phyloP scores from a whole-genome alignment of 495 filamentous ascomycete species.

The Aspergillus saccharolyticus region DNA sequence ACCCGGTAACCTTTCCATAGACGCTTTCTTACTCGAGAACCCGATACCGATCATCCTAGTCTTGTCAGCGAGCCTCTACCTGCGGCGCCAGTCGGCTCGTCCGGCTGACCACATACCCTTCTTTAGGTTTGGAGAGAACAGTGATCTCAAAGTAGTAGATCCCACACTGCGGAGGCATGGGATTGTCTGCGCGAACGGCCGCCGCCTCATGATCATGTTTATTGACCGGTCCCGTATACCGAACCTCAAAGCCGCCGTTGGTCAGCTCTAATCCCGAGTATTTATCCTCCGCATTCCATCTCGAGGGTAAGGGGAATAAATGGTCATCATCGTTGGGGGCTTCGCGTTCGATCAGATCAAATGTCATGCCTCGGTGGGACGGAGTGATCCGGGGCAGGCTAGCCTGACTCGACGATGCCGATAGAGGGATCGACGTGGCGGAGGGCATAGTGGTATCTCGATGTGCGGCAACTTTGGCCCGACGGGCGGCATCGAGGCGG shows the following conservation, averaged over 20 bases:
- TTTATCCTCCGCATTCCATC: slow-evolving; percentile 79
- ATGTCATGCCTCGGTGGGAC: slow-evolving; percentile 76
- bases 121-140: slow-evolving; percentile 77
- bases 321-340: slow-evolving; percentile 52
- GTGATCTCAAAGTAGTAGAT: slow-evolving; percentile 96
- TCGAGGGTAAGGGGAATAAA: slow-evolving; percentile 66
- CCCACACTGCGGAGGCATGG: slow-evolving; percentile 87
- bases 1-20: slow-evolving; percentile 77
- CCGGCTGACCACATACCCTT: slow-evolving; percentile 61
- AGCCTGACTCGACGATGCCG: slow-evolving; percentile 57
- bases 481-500: slow-evolving; percentile 64
- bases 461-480: slow-evolving; percentile 52
- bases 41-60: slow-evolving; percentile 81
- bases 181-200: slow-evolving; percentile 77
- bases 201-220: slow-evolving; percentile 76
- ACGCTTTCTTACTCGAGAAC: slow-evolving; percentile 70
- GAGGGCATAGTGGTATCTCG: slow-evolving; percentile 39
- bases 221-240: slow-evolving; percentile 60
- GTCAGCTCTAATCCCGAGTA: slow-evolving; percentile 66
- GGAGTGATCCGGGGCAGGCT: slow-evolving; percentile 63
- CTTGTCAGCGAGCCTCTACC: slow-evolving; percentile 15
- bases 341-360: slow-evolving; percentile 79
- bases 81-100: background rate
- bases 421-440: slow-evolving; percentile 43
- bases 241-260: slow-evolving; percentile 71